Conservation (phyloP, 2,329 filamentous ascomycete species). For the Xylaria sp. region DNA sequence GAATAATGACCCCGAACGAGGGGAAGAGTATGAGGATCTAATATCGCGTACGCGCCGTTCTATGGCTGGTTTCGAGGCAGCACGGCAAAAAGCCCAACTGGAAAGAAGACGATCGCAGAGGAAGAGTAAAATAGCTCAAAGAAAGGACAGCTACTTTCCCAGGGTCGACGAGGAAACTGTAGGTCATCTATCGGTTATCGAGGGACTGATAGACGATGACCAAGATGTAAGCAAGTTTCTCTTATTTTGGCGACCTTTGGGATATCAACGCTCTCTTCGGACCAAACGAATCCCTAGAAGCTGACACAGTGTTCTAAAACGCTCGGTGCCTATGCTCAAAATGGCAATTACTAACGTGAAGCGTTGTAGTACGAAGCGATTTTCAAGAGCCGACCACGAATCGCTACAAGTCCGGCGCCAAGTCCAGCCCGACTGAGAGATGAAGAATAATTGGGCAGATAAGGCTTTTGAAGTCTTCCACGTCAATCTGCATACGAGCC, state of each 20-base stretch:
- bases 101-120: slow-evolving; percentile 65
- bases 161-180: slow-evolving; percentile 59
- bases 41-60: slow-evolving; percentile 68
- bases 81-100: slow-evolving; percentile 69
- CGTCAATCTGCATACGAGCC: neutral
- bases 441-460: slow-evolving; percentile 1
- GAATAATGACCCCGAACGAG: slow-evolving; percentile 39
- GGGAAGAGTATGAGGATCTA: slow-evolving; percentile 60
- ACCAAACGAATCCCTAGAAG: neutral
- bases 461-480: neutral
- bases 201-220: slow-evolving; percentile 72
- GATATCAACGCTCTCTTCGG: neutral
- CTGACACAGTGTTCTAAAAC: neutral
- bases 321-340: neutral
- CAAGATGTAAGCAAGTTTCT: slow-evolving; percentile 59
- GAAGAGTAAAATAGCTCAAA: slow-evolving; percentile 56
- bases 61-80: slow-evolving; percentile 71
- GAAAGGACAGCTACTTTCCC: slow-evolving; percentile 61
- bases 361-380: slow-evolving; percentile 69
- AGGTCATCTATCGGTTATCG: slow-evolving; percentile 48
- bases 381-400: slow-evolving; percentile 84
- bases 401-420: slow-evolving; percentile 77
- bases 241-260: neutral
- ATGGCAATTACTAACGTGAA: slow-evolving; percentile 1
- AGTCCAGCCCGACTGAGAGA: slow-evolving; percentile 52